A percentile compares a stretch with the other conserved stretches of the same genome.
phyloP scores from a whole-genome alignment of 192 early-diverging fungal genomes.

The Chytriomyces sp. region DNA sequence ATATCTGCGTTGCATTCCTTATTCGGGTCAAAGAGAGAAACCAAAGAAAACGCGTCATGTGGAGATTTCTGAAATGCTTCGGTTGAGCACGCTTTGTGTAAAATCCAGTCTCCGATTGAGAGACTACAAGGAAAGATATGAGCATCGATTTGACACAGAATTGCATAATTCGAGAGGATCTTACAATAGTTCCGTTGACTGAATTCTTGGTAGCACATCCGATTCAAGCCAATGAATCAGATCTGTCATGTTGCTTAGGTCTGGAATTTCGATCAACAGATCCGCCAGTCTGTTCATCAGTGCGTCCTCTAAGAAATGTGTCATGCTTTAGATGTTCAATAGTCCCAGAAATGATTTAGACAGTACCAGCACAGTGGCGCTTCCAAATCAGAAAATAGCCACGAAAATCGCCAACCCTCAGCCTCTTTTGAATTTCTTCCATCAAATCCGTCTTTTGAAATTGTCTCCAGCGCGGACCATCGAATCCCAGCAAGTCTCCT shows the following conservation, averaged over 20 bases:
- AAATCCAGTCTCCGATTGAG: slow-evolving; percentile 57
- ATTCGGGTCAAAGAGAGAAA: slow-evolving; percentile 47
- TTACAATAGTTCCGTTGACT: slow-evolving; percentile 21
- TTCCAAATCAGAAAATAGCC: slow-evolving; percentile 57
- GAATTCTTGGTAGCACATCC: slow-evolving; percentile 59
- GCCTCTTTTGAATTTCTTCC: slow-evolving; percentile 39
- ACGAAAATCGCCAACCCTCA: slow-evolving; percentile 52
- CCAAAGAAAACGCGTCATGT: slow-evolving; percentile 52
- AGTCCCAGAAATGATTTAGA: not conserved
- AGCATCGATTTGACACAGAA: not conserved
- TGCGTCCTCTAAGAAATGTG: slow-evolving; percentile 31
- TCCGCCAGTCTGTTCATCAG: slow-evolving; percentile 49
- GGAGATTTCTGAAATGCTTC: slow-evolving; percentile 49
- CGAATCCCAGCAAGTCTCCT: slow-evolving; percentile 18
- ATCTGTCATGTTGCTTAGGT: slow-evolving; percentile 35
- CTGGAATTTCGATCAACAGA: slow-evolving; percentile 56
- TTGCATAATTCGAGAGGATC: too few relatives aligned
- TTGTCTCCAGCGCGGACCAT: slow-evolving; percentile 49
- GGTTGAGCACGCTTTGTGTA: slow-evolving; percentile 55
- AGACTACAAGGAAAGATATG: slow-evolving; percentile 26
- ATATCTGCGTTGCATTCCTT: not conserved
- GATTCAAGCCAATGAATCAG: slow-evolving; percentile 55
- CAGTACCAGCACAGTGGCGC: slow-evolving; percentile 51
- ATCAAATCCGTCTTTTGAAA: slow-evolving; percentile 57
- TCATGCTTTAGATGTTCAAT: not conserved